Conservation (phyloP, 805 yeast species). For the Teunomyces cretensis region DNA sequence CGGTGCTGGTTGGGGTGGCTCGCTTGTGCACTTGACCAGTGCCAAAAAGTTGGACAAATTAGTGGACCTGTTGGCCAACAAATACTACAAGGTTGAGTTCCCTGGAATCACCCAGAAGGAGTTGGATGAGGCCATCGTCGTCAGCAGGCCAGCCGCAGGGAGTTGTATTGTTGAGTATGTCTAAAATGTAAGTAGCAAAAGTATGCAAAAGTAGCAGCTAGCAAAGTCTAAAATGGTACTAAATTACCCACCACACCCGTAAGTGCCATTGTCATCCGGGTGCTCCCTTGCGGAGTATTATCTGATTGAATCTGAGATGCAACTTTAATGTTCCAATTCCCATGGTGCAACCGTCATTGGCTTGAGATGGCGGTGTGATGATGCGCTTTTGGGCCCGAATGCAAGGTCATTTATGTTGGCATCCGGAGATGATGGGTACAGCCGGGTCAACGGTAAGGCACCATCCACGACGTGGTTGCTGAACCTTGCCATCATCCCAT, state of each 20-base stretch:
- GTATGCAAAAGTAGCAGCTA: too few species aligned
- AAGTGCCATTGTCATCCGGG: too few species aligned
- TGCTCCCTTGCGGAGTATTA: too few species aligned
- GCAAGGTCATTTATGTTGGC: not conserved
- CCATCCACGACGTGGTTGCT: not conserved
- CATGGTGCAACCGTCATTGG: too few species aligned
- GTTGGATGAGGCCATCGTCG: slow-evolving; percentile 51
- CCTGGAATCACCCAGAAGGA: slow-evolving; percentile 48
- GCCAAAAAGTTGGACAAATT: slow-evolving; percentile 39
- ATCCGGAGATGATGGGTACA: not conserved
- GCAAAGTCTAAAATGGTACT: not conserved
- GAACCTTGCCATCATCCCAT: slow-evolving; percentile 1
- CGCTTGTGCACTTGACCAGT: slow-evolving; percentile 62
- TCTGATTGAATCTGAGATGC: not conserved
- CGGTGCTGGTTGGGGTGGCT: slow-evolving; percentile 82
- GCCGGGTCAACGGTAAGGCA: not conserved
- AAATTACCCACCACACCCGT: too few species aligned
- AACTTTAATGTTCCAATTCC: not conserved
- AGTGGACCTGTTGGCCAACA: slow-evolving; percentile 42
- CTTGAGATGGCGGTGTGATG: too few species aligned
- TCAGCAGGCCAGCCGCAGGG: slow-evolving; percentile 57
- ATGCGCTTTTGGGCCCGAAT: too few species aligned
- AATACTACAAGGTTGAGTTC: slow-evolving; percentile 50
- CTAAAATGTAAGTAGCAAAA: not conserved
- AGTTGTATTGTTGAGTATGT: slow-evolving; percentile 28